phyloP scores from a whole-genome alignment of 1,284 basidiomycete genomes.

The Moniliophthora roreri region DNA sequence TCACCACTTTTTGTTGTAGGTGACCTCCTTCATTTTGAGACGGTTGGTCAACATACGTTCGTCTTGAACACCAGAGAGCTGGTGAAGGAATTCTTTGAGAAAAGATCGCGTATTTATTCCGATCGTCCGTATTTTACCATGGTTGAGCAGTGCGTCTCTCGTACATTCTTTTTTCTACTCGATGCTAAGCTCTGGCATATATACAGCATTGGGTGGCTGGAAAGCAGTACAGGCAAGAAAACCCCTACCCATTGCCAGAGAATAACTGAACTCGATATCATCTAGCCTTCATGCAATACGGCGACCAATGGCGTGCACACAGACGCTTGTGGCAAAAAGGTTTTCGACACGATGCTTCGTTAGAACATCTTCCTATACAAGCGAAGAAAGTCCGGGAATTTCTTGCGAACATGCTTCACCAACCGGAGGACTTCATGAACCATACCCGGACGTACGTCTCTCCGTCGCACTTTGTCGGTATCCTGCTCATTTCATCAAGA shows the following conservation, averaged over 20 bases:
- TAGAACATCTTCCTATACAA: slow-evolving; percentile 20
- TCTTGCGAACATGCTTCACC: slow-evolving; percentile 18
- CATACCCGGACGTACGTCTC: slow-evolving; percentile 16
- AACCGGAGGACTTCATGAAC: slow-evolving; percentile 21
- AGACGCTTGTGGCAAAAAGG: slow-evolving; percentile 23
- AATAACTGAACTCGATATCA: not conserved
- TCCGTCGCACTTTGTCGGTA: too few relatives aligned
- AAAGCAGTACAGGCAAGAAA: not conserved
- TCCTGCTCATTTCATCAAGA: too few relatives aligned
- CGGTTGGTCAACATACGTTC: slow-evolving; percentile 11
- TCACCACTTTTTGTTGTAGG: not conserved
- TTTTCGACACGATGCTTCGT: slow-evolving; percentile 18
- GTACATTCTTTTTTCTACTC: too few relatives aligned
- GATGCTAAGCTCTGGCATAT: not conserved
- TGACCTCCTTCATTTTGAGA: slow-evolving; percentile 10
- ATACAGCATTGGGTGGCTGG: not conserved
- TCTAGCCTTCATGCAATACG: slow-evolving; percentile 20
- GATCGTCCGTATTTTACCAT: slow-evolving; percentile 19
- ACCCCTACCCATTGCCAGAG: not conserved
- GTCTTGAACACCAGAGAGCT: slow-evolving; percentile 20
- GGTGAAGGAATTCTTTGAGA: slow-evolving; percentile 23
- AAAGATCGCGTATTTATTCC: slow-evolving; percentile 14
- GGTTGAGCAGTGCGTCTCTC: slow-evolving; percentile 7
- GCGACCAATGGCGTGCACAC: slow-evolving; percentile 21
- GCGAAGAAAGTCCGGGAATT: slow-evolving; percentile 20